Conservation (phyloP, 345 rosid species). For the Reutealis trisperma region DNA sequence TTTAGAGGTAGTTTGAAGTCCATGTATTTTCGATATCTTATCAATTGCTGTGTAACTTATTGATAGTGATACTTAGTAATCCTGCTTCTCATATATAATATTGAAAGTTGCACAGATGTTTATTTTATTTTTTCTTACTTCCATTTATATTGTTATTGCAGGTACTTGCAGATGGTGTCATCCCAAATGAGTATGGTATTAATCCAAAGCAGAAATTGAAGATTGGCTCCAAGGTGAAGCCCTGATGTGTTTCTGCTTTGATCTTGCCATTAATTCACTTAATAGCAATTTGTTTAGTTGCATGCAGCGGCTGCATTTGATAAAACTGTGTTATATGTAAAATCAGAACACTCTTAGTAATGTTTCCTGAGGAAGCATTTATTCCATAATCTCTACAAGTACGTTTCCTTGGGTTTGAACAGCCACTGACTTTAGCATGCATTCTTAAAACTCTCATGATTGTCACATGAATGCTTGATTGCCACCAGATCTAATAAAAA, state of each 20-base stretch:
- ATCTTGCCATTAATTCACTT: not conserved
- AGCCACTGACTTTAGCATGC: not conserved
- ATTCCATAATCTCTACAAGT: not conserved
- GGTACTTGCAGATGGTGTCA: constrained; percentile 98
- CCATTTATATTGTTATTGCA: constrained; percentile 46
- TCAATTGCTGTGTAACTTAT: not conserved
- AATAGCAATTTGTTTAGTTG: not conserved
- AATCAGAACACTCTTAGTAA: not conserved
- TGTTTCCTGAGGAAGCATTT: not conserved
- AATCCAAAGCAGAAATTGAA: constrained; percentile 94
- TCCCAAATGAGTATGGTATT: constrained; percentile 96
- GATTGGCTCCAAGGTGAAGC: constrained; percentile 88
- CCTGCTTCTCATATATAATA: not conserved
- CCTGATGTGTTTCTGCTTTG: not conserved
- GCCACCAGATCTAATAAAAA: not conserved
- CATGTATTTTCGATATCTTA: not conserved
- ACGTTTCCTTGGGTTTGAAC: not conserved
- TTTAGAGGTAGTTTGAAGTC: not conserved
- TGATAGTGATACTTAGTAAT: not conserved
- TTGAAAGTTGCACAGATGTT: not conserved
- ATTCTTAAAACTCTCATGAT: not conserved
- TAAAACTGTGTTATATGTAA: not conserved
- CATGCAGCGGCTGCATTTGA: not conserved
- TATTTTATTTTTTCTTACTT: constrained; percentile 1
- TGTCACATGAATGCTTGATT: not conserved